Percentiles rank a stretch among this genome's conserved stretches.
Conservation (phyloP, 768 basidiomycete genomes). For the Lentinus tigrinus region DNA sequence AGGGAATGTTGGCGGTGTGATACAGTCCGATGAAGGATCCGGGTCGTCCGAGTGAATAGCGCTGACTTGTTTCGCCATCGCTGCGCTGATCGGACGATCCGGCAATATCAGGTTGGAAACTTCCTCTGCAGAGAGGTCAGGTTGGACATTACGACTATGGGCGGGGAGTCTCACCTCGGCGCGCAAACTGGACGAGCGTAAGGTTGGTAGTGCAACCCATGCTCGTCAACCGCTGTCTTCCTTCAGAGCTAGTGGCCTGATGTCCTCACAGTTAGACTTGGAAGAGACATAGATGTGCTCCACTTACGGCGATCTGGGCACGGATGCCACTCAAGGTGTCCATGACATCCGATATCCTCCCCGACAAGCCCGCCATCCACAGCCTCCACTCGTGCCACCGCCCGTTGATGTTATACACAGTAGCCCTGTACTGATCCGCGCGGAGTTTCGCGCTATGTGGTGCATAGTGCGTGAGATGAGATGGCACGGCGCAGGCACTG, state of each 20-base stretch:
- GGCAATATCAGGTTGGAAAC: not conserved
- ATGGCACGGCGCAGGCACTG: not conserved
- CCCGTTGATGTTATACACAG: not conserved
- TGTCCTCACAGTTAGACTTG: too few relatives aligned
- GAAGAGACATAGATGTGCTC: not conserved
- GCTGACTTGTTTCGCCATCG: too few relatives aligned
- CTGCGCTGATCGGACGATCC: too few relatives aligned
- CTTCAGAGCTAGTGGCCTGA: not conserved
- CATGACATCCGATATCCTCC: not conserved
- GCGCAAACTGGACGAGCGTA: not conserved
- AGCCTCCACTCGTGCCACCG: not conserved
- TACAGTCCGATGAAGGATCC: too few relatives aligned
- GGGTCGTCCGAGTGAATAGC: too few relatives aligned
- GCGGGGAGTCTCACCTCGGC: not conserved
- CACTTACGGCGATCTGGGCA: not conserved
- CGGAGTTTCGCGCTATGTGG: not conserved
- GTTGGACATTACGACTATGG: not conserved
- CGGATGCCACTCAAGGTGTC: not conserved
- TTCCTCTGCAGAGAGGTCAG: not conserved
- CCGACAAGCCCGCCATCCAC: not conserved
- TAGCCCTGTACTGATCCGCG: not conserved
- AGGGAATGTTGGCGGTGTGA: too few relatives aligned
- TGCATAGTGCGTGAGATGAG: too few relatives aligned
- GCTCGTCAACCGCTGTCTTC: not conserved
- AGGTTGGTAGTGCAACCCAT: not conserved